phyloP scores from a whole-genome alignment of 768 basidiomycete species.

The Mycena crocata region DNA sequence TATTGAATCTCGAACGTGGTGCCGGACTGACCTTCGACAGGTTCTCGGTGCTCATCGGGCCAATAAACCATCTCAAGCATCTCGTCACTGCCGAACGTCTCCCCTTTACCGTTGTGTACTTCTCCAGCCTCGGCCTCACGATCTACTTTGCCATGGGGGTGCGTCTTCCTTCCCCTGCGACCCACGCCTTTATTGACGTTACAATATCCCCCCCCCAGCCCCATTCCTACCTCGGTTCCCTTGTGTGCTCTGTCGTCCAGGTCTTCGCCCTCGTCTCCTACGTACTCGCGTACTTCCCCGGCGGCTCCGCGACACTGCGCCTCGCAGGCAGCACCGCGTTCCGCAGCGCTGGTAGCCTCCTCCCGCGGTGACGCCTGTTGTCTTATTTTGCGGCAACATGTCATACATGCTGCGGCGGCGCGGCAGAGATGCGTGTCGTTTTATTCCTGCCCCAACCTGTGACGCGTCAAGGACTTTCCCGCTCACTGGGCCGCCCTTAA shows the following conservation, averaged over 20 bases:
- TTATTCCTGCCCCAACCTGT: not conserved
- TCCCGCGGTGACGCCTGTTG: conserved; percentile 78
- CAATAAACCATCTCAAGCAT: conserved; percentile 93
- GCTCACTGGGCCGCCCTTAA: too few species aligned
- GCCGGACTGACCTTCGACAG: conserved; percentile 49
- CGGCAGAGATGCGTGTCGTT: too few species aligned
- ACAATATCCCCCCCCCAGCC: conserved; percentile 71
- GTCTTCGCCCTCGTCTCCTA: conserved; percentile 89
- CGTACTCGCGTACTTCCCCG: conserved; percentile 95
- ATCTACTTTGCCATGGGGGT: conserved; percentile 94
- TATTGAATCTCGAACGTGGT: not conserved
- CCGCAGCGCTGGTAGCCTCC: conserved; percentile 83
- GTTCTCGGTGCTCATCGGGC: conserved; percentile 89
- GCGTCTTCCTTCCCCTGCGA: conserved; percentile 43
- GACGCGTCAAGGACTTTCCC: too few species aligned
- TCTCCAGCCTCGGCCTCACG: conserved; percentile 85
- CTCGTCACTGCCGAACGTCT: conserved; percentile 84
- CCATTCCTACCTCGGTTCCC: conserved; percentile 87
- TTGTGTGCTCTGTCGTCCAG: conserved; percentile 86
- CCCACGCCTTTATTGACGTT: conserved; percentile 6
- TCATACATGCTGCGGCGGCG: too few species aligned
- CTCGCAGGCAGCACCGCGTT: conserved; percentile 85
- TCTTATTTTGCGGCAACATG: too few species aligned
- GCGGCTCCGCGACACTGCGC: conserved; percentile 82
- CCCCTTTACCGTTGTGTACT: conserved; percentile 87